phyloP scores from a whole-genome alignment of 768 basidiomycete species.

The Macrocybe gigantea region DNA sequence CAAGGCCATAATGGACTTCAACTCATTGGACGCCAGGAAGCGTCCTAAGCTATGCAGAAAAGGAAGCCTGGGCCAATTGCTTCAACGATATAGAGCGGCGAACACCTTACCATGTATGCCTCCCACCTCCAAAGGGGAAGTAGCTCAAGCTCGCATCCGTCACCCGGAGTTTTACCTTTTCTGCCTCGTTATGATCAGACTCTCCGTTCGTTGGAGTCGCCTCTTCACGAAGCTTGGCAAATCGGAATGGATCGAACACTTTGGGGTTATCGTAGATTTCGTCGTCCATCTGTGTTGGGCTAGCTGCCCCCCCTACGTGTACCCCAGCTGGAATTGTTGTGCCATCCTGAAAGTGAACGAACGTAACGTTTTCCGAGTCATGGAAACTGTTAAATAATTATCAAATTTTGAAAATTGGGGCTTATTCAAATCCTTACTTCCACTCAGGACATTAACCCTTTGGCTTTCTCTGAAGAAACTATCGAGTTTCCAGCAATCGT shows the following conservation, averaged over 20 bases:
- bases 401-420: not conserved
- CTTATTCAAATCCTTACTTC: conserved; percentile 15
- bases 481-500: conserved; percentile 36
- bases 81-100: not conserved
- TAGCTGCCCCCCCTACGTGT: conserved; percentile 11
- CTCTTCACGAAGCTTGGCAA: not conserved
- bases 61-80: not conserved
- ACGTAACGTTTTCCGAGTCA: conserved; percentile 13
- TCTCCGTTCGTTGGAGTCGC: too few relatives aligned
- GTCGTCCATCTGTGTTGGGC: conserved; percentile 10
- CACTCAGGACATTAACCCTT: conserved; percentile 18
- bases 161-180: conserved; percentile 18
- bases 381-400: conserved; percentile 8
- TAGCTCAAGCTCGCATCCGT: conserved; percentile 20
- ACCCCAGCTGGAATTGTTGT: conserved; percentile 19
- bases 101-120: conserved; percentile 19
- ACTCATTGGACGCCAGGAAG: conserved; percentile 34
- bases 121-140: conserved; percentile 30
- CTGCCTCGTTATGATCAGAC: not conserved
- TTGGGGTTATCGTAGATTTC: conserved; percentile 6
- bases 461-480: conserved; percentile 39
- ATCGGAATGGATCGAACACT: conserved; percentile 2
- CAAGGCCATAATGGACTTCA: conserved; percentile 41
- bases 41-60: conserved; percentile 26
- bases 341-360: conserved; percentile 22